Evolutionary conservation across 2,329 filamentous ascomycete species (phyloP), one percentile per base, ranked within the genome.

Genomic region (Fusarium liriodendri): DNA sequence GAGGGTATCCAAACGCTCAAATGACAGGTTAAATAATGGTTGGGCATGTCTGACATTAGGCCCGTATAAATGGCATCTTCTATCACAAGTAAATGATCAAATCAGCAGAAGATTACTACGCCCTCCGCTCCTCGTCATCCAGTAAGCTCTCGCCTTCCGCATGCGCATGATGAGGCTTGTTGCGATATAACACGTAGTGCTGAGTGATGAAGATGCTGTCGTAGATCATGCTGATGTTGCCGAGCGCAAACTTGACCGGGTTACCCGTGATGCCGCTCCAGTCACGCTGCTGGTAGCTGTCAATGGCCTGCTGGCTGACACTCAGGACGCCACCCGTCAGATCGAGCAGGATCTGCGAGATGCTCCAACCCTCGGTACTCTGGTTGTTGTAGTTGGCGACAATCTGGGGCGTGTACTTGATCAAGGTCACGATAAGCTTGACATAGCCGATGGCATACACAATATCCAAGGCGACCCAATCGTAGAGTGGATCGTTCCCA

Each of bases 201-300:
- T 99, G 97, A 6, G 89, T 79, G 61, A 98, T 92, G 80, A 98
- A 98, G 58, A 98, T 86, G 35, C 93, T 73, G 80, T 98, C 96
- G 81, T 98, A 98, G 3, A 94, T 81, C 77, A 98, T 92, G 67
- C 92, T 95, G 54, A 98, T 90, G 79, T 97, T 96, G 16, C 94
- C 93, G 47, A 98, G 87, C 4, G 92, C 91, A 67, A 98, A 91
- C 85, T 98, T 99, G 76, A 97, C 92, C 1, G 95, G 94, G 81
- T 98, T 98, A 1, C 95, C 96, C 0, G 92, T 95, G 67, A 98
- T 87, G 25, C 96, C 97, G 57, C 92, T 93, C 95, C 96, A 98
- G 84, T 98, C 95, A 64, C 88, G 89, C 82, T 97, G 92, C 40
- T 97, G 84, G 67, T 92, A 94, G 69, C 94, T 95, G 84, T 98